Base-by-base conservation (phyloP, 2,329 filamentous ascomycete genomes). In the Cercospora berteroae region DNA sequence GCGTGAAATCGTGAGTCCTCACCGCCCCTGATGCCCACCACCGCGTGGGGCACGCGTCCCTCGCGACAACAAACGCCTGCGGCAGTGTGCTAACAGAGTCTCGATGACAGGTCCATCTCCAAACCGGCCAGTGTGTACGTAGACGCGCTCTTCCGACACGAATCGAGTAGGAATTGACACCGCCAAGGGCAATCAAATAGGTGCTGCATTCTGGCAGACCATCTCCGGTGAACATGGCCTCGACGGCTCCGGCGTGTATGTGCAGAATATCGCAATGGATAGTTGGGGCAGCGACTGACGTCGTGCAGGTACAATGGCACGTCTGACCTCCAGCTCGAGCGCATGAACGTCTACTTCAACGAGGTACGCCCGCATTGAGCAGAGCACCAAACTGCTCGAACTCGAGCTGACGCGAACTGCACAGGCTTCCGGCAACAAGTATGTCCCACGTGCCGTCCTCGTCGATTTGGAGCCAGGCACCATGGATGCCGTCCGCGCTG, bases 301-400 rank as follows among this genome's bases (percentile, higher is more conserved):
- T 56, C 70, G 58, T 70, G 78, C 77, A 95, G 92, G 77, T 98
- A 98, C 90, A 96, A 96, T 83, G 95, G 95, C 81, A 94, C 92
- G 77, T 98, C 94, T 55, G 95, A 98, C 84, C 93, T 98, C 81
- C 95, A 99, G 88, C 90, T 98, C 77, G 95, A 99, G 91, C 94
- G 95, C 80, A 97, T 99, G 94, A 99, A 94, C 83, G 94, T 98
- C 83, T 97, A 98, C 89, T 97, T 98, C 90, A 93, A 93, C 83
- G 94, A 97, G 87, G 89, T 91, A 81, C 72, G 81, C 78, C 23
- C 52, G 25, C 25, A 25, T 56, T 18, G 27, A 56, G 52, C 25
- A 31, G 27, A 31, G 27, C 60, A 29, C 23, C 5, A 13, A 58
- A 52, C 56, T 61, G 64, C 60, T 64, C 65, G 69, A 72, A 52